These are phyloP conservation scores for Eucalyptus melliodora DNA, from an alignment of 345 rosid genomes.

Conservation along the genomic window DNA sequence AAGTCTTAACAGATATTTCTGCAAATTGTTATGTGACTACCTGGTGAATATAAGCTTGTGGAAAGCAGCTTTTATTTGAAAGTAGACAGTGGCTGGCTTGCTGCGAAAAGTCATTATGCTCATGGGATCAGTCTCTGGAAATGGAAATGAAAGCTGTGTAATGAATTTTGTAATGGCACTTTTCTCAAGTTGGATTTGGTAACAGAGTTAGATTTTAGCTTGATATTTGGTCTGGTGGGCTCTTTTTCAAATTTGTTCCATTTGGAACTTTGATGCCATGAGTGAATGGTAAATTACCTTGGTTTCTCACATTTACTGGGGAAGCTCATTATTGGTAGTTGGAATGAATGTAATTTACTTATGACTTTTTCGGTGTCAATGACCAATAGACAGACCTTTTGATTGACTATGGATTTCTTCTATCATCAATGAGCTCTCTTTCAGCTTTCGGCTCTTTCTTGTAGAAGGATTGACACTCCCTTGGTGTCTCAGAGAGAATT, in stretches of 20 bases:
- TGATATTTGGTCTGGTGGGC: neutral
- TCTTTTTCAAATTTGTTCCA: neutral
- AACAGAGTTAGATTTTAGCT: neutral
- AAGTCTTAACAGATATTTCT: neutral
- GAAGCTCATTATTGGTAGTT: neutral
- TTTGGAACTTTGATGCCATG: neutral
- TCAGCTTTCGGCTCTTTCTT: neutral
- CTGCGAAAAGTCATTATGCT: neutral
- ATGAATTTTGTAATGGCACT: neutral
- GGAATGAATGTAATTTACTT: neutral
- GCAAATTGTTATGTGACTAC: neutral
- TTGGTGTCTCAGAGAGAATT: neutral
- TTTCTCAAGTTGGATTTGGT: neutral
- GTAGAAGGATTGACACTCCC: neutral
- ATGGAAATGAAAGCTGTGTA: neutral
- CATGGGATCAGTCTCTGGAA: neutral
- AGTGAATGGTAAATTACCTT: neutral
- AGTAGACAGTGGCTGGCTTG: neutral
- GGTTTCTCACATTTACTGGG: neutral
- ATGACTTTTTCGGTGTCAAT: neutral
- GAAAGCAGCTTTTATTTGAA: neutral
- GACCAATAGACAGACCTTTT: neutral
- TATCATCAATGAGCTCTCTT: neutral
- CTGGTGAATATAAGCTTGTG: neutral
- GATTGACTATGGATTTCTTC: neutral